Conservation (phyloP, 192 early-diverging fungal genomes). For the Kappamyces sp. region DNA sequence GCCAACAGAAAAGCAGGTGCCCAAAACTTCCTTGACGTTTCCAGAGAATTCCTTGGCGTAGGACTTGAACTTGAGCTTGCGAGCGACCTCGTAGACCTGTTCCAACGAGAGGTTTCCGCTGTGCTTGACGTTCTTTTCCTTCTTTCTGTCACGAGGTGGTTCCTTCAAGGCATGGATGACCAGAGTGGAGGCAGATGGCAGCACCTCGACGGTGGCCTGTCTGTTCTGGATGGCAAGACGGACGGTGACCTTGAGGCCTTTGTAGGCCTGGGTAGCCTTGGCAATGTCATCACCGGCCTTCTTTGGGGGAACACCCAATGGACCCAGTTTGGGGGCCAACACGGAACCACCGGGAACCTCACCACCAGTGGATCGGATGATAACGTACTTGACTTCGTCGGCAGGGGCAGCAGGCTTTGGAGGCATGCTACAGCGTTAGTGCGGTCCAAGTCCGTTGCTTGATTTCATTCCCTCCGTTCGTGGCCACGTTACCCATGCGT, state of each 20-base stretch:
- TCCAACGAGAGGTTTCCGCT: conserved; percentile 91
- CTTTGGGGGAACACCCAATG: conserved; percentile 97
- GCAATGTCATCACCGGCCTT: conserved; percentile 99
- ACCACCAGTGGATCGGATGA: conserved; percentile 96
- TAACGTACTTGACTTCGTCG: conserved; percentile 48
- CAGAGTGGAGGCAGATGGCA: conserved; percentile 93
- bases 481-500: no score
- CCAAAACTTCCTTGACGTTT: conserved; percentile 95
- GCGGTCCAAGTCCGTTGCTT: no score
- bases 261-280: conserved; percentile 98
- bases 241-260: conserved; percentile 98
- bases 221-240: conserved; percentile 99
- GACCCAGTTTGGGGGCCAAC: conserved; percentile 99
- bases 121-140: conserved; percentile 99
- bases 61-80: conserved; percentile 93
- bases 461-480: no score
- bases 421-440: conserved; percentile 13
- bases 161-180: conserved; percentile 98
- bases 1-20: conserved; percentile 87
- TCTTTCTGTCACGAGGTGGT: conserved; percentile 95
- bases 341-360: conserved; percentile 96
- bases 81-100: conserved; percentile 92
- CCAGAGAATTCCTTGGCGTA: conserved; percentile 88
- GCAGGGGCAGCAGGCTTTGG: conserved; percentile 11
- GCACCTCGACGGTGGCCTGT: conserved; percentile 94